Evolutionary conservation across 768 basidiomycete genomes (phyloP), one percentile per base, ranked within the genome.

Genomic region (Serendipita sp.): DNA sequence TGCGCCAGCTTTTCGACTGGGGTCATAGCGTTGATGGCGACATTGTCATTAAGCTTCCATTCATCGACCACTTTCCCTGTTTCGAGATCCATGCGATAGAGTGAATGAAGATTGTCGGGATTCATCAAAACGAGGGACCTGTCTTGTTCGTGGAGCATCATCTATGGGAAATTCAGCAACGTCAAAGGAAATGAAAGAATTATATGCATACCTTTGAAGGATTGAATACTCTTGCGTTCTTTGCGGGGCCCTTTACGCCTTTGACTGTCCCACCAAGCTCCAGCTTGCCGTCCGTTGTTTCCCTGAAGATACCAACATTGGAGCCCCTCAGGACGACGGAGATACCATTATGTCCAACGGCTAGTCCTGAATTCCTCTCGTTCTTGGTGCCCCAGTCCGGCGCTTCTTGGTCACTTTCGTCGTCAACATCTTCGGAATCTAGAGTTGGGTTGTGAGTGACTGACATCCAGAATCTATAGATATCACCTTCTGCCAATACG

Each of bases 61-160:
- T 99, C 96, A 72, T 99, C 96, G 23, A 98, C 91, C 34, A 99
- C 85, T 75, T 96, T 95, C 47, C 91, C 96, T 30, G 85, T 85
- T 74, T 95, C 88, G 67, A 99, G 82, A 75, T 99, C 96, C 81
- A 98, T 84, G 68, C 79, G 84, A 76, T 84, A 96, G 47, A 99
- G 76, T 0, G 92, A 85, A 70, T 91, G 83, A 2, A 87, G 85
- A 44, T 91, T 83, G 44, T 75, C 73, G 2, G 91, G 85, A 71
- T 96, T 88, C 83, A 90, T 89, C 65, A 99, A 73, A 64, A 99
- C 76, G 93, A 99, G 93, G 76, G 91, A 91, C 48, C 84, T 82
- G 74, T 99, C 96, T 83, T 93, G 91, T 68, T 95, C 89, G 72
- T 97, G 94, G 38, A 97, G 76, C 94, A 97, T 95, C 69, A 95